phyloP scores from a whole-genome alignment of 2,329 filamentous ascomycete genomes.

The Sarocladium kiliense region DNA sequence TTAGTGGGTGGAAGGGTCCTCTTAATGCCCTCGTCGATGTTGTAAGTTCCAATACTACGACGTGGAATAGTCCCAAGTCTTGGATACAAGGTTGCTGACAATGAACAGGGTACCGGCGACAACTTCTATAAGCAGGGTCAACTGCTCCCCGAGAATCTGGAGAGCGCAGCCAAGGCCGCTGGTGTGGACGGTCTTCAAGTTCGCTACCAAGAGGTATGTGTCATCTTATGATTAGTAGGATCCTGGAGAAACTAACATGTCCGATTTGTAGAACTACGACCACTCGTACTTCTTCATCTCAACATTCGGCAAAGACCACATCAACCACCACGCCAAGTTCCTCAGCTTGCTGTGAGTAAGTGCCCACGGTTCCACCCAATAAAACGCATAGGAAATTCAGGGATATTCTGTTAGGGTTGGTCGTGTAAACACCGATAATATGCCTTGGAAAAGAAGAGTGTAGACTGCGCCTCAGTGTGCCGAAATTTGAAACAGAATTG shows the following conservation, averaged over 20 bases:
- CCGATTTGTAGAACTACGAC: conserved; percentile 67
- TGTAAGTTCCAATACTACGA: conserved; percentile 54
- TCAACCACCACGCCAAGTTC: conserved; percentile 87
- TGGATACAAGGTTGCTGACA: not conserved
- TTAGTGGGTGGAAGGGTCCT: conserved; percentile 63
- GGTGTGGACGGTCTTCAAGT: conserved; percentile 70
- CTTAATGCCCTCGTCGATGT: conserved; percentile 85
- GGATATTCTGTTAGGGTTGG: no score
- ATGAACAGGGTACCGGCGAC: conserved; percentile 73
- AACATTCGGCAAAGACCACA: conserved; percentile 82
- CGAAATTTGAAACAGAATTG: not conserved
- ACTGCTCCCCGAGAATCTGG: conserved; percentile 89
- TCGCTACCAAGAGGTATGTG: conserved; percentile 69
- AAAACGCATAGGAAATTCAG: not conserved
- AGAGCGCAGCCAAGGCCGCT: conserved; percentile 69
- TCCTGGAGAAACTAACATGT: conserved; percentile 7
- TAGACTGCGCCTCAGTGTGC: not conserved
- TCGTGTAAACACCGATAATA: no score
- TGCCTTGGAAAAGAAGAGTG: not conserved
- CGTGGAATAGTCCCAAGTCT: conserved; percentile 53
- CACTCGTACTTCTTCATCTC: conserved; percentile 98
- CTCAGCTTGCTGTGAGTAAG: conserved; percentile 35
- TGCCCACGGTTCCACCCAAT: not conserved
- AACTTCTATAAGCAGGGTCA: conserved; percentile 96
- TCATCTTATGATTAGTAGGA: no score